Evolutionary conservation across 2,329 filamentous ascomycete genomes (phyloP).

Genomic region (Dactylonectria estremocensis): DNA sequence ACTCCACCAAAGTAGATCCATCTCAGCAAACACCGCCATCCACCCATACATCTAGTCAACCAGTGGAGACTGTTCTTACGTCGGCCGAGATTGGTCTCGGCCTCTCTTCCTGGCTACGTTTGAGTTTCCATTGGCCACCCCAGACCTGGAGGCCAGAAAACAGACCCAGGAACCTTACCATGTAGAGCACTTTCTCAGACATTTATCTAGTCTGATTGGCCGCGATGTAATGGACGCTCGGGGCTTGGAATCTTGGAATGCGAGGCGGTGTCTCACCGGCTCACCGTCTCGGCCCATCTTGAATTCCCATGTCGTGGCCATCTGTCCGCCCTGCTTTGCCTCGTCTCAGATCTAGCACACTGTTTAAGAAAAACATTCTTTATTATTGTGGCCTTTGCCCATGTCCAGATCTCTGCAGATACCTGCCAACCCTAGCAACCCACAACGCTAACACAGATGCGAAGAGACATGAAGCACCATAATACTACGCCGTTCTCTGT

Average conservation of each 20-base stretch:
- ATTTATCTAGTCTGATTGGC: slow-evolving; percentile 36
- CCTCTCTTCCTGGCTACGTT: slow-evolving; percentile 33
- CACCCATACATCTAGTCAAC: background rate
- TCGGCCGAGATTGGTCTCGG: slow-evolving; percentile 39
- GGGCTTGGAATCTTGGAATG: slow-evolving; percentile 25
- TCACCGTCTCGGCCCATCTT: slow-evolving; percentile 41
- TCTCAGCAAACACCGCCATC: slow-evolving; percentile 25
- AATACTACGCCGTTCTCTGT: background rate
- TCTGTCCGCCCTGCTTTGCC: slow-evolving; percentile 28
- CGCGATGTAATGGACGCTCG: slow-evolving; percentile 16
- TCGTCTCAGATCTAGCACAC: slow-evolving; percentile 44
- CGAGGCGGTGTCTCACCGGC: slow-evolving; percentile 33
- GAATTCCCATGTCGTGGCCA: slow-evolving; percentile 37
- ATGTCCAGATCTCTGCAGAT: slow-evolving; percentile 29
- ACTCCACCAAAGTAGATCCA: slow-evolving; percentile 28
- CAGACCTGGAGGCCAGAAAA: slow-evolving; percentile 10
- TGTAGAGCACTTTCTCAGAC: slow-evolving; percentile 24
- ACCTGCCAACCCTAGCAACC: slow-evolving; percentile 26
- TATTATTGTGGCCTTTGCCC: slow-evolving; percentile 25
- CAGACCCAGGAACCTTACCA: slow-evolving; percentile 9
- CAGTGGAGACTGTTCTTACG: slow-evolving; percentile 27
- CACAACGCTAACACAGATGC: slow-evolving; percentile 22
- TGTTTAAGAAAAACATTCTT: slow-evolving; percentile 29
- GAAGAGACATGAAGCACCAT: slow-evolving; percentile 18
- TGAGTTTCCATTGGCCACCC: slow-evolving; percentile 22